A percentile compares a stretch with the other conserved stretches of the same genome.
phyloP scores from a whole-genome alignment of 1,139 yeast genomes.

The Geotrichum restrictum region DNA sequence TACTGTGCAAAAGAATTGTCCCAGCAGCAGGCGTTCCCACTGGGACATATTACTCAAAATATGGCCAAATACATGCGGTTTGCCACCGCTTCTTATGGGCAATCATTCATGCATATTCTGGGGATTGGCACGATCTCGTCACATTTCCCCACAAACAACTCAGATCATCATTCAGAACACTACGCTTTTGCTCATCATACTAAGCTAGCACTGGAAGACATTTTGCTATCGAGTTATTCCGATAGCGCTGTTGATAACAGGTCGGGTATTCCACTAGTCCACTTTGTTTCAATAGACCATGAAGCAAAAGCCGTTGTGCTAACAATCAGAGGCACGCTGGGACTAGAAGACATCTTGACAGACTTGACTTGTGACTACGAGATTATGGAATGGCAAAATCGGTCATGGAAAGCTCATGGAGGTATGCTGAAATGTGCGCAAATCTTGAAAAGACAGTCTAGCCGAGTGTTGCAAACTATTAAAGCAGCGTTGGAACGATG shows the following conservation, averaged over 20 bases:
- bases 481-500: slow-evolving; percentile 29
- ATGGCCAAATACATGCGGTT: slow-evolving; percentile 37
- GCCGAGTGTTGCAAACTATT: slow-evolving; percentile 33
- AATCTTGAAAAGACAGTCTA: slow-evolving; percentile 27
- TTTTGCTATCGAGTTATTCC: slow-evolving; percentile 35
- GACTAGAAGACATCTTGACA: slow-evolving; percentile 38
- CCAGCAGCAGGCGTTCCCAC: slow-evolving; percentile 27
- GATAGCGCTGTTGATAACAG: slow-evolving; percentile 31
- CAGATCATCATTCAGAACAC: slow-evolving; percentile 35
- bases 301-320: slow-evolving; percentile 36
- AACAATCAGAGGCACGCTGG: slow-evolving; percentile 39
- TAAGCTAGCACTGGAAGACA: slow-evolving; percentile 34
- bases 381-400: slow-evolving; percentile 33
- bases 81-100: slow-evolving; percentile 40
- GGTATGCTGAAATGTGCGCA: slow-evolving; percentile 39
- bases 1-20: slow-evolving; percentile 14
- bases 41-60: slow-evolving; percentile 32
- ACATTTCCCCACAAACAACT: slow-evolving; percentile 26
- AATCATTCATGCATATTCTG: slow-evolving; percentile 37
- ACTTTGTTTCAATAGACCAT: slow-evolving; percentile 37
- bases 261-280: slow-evolving; percentile 37
- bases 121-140: slow-evolving; percentile 33
- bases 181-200: slow-evolving; percentile 38
- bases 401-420: slow-evolving; percentile 35
- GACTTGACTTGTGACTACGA: slow-evolving; percentile 38